Percentiles rank a stretch among this genome's conserved stretches.
These are phyloP conservation scores for Dendrobium officinale DNA, from an alignment of 106 monocot genomes.

Conservation along the genomic window DNA sequence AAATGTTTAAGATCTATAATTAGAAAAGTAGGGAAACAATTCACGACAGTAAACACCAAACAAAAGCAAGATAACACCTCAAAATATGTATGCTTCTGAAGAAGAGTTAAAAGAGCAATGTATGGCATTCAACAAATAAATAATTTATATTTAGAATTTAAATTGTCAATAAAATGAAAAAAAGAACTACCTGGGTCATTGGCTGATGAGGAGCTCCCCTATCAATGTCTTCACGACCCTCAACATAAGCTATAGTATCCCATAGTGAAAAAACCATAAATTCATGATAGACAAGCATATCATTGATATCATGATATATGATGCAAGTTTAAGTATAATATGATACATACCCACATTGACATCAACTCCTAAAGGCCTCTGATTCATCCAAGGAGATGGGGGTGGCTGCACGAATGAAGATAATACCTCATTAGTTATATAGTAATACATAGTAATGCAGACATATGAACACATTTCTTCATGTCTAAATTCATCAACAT, in stretches of 20 bases:
- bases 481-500: background rate
- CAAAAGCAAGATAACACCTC: background rate
- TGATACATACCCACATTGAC: conserved; percentile 95
- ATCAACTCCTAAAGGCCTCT: conserved; percentile 92
- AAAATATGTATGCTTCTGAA: background rate
- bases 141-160: background rate
- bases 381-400: conserved; percentile 90
- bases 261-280: background rate
- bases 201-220: conserved; percentile 63
- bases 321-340: conserved; percentile 1
- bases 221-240: conserved; percentile 76
- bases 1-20: conserved; percentile 2
- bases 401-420: conserved; percentile 44
- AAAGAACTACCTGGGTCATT: conserved; percentile 52
- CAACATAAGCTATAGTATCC: conserved; percentile 66
- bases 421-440: background rate
- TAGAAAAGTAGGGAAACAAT: background rate
- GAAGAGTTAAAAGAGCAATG: background rate
- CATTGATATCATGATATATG: background rate
- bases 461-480: background rate
- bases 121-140: background rate
- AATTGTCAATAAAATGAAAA: background rate
- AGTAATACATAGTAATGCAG: background rate
- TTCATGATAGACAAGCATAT: conserved; percentile 5
- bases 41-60: background rate